Percentiles rank a stretch among this genome's conserved stretches.
These are phyloP conservation scores for Cercospora sojina DNA, from an alignment of 2,329 filamentous ascomycete species.

Conservation along the genomic window DNA sequence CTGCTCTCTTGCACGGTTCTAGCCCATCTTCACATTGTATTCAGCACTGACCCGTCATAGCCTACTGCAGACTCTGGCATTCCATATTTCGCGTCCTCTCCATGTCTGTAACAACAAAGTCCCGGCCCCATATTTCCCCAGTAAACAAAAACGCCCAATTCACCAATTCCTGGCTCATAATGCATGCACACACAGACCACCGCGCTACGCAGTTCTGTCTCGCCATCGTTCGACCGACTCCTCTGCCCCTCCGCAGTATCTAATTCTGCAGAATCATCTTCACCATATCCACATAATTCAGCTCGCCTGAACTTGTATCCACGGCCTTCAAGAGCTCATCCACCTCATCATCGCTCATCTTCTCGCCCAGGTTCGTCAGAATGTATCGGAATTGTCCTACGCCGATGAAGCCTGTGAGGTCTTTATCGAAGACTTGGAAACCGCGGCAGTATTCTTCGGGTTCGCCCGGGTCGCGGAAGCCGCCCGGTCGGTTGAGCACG, in stretches of 20 bases:
- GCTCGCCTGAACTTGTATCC: constrained; percentile 91
- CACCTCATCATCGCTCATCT: constrained; percentile 98
- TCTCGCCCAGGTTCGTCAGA: constrained; percentile 95
- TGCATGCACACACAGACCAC: neutral
- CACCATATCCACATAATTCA: constrained; percentile 75
- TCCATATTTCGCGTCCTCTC: neutral
- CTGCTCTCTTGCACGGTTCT: no score
- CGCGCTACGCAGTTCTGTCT: neutral
- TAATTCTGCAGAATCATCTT: constrained; percentile 44
- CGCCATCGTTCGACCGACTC: neutral
- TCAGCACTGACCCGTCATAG: neutral
- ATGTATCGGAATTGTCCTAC: constrained; percentile 97
- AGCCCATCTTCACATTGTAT: neutral
- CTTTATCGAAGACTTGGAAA: constrained; percentile 99
- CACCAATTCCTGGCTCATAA: constrained; percentile 4
- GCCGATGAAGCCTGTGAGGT: constrained; percentile 96
- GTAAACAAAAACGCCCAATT: neutral
- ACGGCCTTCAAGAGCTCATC: constrained; percentile 98
- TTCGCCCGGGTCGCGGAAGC: constrained; percentile 96
- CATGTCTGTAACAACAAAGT: neutral
- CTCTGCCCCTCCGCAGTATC: neutral
- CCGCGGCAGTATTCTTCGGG: constrained; percentile 97
- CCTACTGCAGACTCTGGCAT: neutral
- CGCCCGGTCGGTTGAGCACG: constrained; percentile 93
- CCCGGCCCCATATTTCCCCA: neutral